These are phyloP conservation scores for Acrodontium crateriforme DNA, from an alignment of 2,329 filamentous ascomycete species.

Conservation along the genomic window DNA sequence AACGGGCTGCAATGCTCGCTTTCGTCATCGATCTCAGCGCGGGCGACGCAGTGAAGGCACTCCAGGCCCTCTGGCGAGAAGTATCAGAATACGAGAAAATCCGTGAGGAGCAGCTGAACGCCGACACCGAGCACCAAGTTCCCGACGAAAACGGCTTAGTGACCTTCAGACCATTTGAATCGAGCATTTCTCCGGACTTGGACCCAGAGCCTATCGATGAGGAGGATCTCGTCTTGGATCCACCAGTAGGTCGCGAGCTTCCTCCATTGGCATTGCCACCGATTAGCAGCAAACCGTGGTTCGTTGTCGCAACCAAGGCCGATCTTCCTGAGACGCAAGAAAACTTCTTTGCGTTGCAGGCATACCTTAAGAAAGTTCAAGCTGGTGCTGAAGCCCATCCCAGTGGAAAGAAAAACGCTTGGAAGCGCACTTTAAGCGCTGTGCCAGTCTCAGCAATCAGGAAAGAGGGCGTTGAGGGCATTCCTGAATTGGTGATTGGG, in stretches of 20 bases:
- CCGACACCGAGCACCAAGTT: slow-evolving; percentile 44
- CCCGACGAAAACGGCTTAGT: slow-evolving; percentile 30
- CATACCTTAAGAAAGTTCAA: slow-evolving; percentile 56
- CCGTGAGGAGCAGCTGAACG: slow-evolving; percentile 56
- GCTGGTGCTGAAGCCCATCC: slow-evolving; percentile 55
- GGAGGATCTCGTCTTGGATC: slow-evolving; percentile 13
- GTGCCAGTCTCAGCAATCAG: slow-evolving; percentile 85
- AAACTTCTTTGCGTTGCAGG: slow-evolving; percentile 57
- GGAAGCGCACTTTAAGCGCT: slow-evolving; percentile 42
- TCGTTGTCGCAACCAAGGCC: slow-evolving; percentile 86
- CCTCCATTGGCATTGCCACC: slow-evolving; percentile 44
- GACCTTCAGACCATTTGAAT: slow-evolving; percentile 25
- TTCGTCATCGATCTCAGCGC: slow-evolving; percentile 82
- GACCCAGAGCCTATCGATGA: slow-evolving; percentile 9
- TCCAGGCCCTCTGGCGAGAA: slow-evolving; percentile 79
- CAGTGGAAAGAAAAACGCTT: slow-evolving; percentile 50
- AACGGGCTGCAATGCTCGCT: slow-evolving; percentile 80
- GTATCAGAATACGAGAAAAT: slow-evolving; percentile 77
- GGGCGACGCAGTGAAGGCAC: slow-evolving; percentile 62
- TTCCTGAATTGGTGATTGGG: slow-evolving; percentile 59
- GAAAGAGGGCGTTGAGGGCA: slow-evolving; percentile 64
- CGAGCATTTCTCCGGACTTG: slow-evolving; percentile 22
- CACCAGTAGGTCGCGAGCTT: slow-evolving; percentile 19
- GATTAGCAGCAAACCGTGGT: slow-evolving; percentile 92
- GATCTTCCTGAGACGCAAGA: slow-evolving; percentile 66